These are phyloP conservation scores for Diaporthe velutina DNA, from an alignment of 2,329 filamentous ascomycete genomes.

Conservation along the genomic window DNA sequence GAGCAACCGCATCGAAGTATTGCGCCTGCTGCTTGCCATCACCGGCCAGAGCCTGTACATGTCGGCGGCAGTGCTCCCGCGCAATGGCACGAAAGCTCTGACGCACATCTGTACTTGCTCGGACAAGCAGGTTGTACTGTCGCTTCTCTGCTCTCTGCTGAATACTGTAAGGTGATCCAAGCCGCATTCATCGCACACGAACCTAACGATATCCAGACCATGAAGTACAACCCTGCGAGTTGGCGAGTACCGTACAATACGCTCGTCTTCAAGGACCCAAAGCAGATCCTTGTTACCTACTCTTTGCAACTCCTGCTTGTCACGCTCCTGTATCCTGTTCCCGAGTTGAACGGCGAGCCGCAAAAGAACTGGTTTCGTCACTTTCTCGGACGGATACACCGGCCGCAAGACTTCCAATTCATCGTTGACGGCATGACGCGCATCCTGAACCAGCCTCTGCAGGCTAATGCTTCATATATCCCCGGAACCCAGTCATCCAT, in stretches of 20 bases:
- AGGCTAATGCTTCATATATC: constrained; percentile 89
- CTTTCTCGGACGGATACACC: constrained; percentile 89
- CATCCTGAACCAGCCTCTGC: constrained; percentile 91
- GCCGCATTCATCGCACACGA: not conserved
- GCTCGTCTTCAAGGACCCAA: constrained; percentile 90
- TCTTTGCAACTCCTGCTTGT: constrained; percentile 91
- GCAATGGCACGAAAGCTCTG: constrained; percentile 84
- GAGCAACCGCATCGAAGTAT: constrained; percentile 90
- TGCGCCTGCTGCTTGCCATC: constrained; percentile 87
- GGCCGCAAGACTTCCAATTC: constrained; percentile 97
- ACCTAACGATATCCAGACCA: constrained; percentile 67
- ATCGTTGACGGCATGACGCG: constrained; percentile 94
- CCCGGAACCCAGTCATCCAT: constrained; percentile 84
- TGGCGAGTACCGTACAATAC: constrained; percentile 97
- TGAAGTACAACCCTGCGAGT: constrained; percentile 95
- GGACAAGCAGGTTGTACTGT: constrained; percentile 93
- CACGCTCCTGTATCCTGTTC: constrained; percentile 87
- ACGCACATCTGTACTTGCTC: constrained; percentile 90
- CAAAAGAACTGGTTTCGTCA: constrained; percentile 95
- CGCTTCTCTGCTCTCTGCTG: constrained; percentile 89
- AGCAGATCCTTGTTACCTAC: constrained; percentile 91
- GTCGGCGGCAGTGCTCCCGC: constrained; percentile 82
- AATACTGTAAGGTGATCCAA: constrained; percentile 76
- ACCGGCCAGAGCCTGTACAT: constrained; percentile 95
- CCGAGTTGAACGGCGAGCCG: constrained; percentile 76